phyloP scores from a whole-genome alignment of 257 asterid species.

The Solanum sejunctum region DNA sequence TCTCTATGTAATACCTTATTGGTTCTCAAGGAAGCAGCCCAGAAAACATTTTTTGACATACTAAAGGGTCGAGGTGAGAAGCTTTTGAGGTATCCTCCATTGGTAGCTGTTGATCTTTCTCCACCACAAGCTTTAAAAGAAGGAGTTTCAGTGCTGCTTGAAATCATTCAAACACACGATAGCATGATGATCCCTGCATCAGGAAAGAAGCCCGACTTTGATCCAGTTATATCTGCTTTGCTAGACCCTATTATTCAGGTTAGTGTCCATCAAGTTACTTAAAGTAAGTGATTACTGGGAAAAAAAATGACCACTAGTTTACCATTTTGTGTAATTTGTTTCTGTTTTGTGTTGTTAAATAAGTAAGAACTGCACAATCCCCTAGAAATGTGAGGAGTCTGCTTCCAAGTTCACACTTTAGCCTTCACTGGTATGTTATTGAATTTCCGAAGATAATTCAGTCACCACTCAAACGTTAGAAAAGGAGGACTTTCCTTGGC shows the following conservation, averaged over 20 bases:
- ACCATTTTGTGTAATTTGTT: neutral
- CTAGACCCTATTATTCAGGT: conserved; percentile 97
- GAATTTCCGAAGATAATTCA: neutral
- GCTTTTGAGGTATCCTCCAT: conserved; percentile 89
- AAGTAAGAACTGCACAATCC: neutral
- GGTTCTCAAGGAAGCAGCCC: conserved; percentile 93
- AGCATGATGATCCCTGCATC: conserved; percentile 83
- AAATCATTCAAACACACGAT: conserved; percentile 72
- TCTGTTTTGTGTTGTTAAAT: neutral
- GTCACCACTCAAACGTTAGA: neutral
- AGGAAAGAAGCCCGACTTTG: conserved; percentile 64
- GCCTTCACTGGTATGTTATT: neutral
- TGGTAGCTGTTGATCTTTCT: conserved; percentile 85
- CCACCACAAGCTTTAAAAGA: conserved; percentile 89
- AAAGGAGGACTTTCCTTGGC: neutral
- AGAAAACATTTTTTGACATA: conserved; percentile 76
- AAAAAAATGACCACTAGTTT: neutral
- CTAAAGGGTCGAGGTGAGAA: conserved; percentile 90
- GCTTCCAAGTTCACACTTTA: neutral
- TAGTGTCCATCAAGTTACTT: conserved; percentile 1
- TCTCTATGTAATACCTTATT: conserved; percentile 81
- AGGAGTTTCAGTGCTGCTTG: conserved; percentile 82
- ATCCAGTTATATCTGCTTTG: conserved; percentile 87
- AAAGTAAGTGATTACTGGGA: neutral
- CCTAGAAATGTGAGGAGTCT: neutral